A percentile compares a stretch with the other conserved stretches of the same genome.
phyloP scores from a whole-genome alignment of 1,284 basidiomycete species.

The Heterobasidion parviporum region DNA sequence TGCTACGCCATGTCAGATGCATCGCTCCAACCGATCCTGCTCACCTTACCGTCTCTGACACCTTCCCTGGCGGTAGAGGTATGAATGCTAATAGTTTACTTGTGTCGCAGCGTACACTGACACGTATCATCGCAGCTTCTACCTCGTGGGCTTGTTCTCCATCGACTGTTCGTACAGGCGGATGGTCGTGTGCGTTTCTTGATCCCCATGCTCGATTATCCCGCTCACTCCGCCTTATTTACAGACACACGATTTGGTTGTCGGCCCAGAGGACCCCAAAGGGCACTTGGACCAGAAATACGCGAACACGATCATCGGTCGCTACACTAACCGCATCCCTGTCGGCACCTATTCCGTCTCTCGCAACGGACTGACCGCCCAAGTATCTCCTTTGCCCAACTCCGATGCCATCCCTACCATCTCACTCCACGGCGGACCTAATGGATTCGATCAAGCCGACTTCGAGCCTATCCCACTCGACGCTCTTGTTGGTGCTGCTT shows the following conservation, averaged over 20 bases:
- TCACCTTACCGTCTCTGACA: constrained; percentile 46
- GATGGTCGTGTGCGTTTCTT: constrained; percentile 44
- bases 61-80: constrained; percentile 53
- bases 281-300: constrained; percentile 57
- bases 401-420: constrained; percentile 45
- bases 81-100: constrained; percentile 6
- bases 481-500: constrained; percentile 44
- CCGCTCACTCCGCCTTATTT: constrained; percentile 1
- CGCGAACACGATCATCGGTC: constrained; percentile 63
- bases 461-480: constrained; percentile 42
- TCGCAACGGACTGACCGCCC: constrained; percentile 41
- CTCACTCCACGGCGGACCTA: constrained; percentile 63
- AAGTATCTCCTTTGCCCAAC: constrained; percentile 34
- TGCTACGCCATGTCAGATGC: constrained; percentile 2
- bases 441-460: constrained; percentile 49
- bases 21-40: constrained; percentile 38
- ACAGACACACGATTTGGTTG: constrained; percentile 66
- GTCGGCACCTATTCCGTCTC: constrained; percentile 44
- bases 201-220: constrained; percentile 1
- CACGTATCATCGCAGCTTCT: constrained; percentile 36
- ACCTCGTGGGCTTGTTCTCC: constrained; percentile 58
- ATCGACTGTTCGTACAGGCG: constrained; percentile 54
- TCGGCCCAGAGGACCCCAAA: constrained; percentile 58
- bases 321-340: constrained; percentile 66
- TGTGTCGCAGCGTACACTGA: constrained; percentile 2